Percentiles rank a stretch among this genome's conserved stretches.
Evolutionary conservation across 306 rosid genomes (phyloP).

Genomic region (Cucumis melo): DNA sequence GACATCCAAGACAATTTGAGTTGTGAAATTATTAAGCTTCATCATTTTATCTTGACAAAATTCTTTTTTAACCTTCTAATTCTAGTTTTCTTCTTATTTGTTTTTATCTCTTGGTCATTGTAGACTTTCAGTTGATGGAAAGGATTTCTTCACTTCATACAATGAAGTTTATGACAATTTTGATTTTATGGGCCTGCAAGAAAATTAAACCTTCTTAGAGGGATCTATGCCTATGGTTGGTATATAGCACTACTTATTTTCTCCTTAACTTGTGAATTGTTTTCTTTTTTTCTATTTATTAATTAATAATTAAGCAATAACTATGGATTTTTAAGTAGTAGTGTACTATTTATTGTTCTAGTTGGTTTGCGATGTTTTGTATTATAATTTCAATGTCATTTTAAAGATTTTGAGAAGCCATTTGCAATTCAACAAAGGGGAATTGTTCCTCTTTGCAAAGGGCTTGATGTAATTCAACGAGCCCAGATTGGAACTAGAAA

Average conservation of each 20-base stretch:
- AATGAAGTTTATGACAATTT: constrained; percentile 80
- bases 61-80: constrained; percentile 5
- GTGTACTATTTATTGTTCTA: not conserved
- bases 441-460: constrained; percentile 93
- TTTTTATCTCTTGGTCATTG: not conserved
- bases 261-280: not conserved
- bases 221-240: constrained; percentile 93
- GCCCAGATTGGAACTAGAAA: constrained; percentile 96
- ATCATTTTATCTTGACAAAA: no score
- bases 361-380: not conserved
- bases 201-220: constrained; percentile 80
- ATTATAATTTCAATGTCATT: constrained; percentile 5
- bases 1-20: no score
- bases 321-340: not conserved
- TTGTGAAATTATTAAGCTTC: no score
- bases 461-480: constrained; percentile 96
- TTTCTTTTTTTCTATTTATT: not conserved
- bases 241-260: not conserved
- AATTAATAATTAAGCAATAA: not conserved
- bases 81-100: not conserved
- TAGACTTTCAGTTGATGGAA: constrained; percentile 69
- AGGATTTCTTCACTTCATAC: constrained; percentile 82
- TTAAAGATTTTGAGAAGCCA: constrained; percentile 89
- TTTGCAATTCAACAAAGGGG: constrained; percentile 98
- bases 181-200: constrained; percentile 87